Conservation (phyloP, 176 grass and related monocot species). For the Raddia guianensis region DNA sequence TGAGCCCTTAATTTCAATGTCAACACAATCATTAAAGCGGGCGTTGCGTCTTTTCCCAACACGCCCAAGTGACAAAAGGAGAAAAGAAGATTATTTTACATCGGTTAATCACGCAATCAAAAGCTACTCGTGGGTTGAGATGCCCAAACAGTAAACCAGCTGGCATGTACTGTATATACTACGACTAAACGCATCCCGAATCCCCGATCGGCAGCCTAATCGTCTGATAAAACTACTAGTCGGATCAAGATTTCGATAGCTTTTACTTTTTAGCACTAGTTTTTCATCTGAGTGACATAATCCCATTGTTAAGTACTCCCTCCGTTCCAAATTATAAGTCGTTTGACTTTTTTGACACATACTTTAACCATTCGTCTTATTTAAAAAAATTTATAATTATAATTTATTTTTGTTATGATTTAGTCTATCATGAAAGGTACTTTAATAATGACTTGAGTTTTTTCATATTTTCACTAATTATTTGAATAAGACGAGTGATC, state of each 20-base stretch:
- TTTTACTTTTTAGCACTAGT: too few relatives aligned
- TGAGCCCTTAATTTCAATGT: constrained; percentile 33
- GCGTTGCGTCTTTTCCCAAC: constrained; percentile 41
- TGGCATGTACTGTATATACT: background rate
- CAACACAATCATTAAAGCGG: constrained; percentile 50
- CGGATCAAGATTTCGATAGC: background rate
- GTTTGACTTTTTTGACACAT: too few relatives aligned
- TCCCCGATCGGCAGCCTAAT: background rate
- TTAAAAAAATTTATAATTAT: too few relatives aligned
- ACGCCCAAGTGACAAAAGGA: constrained; percentile 25
- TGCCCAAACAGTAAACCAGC: background rate
- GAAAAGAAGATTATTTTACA: background rate
- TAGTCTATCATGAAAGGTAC: too few relatives aligned
- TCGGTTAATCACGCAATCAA: background rate
- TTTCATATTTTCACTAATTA: too few relatives aligned
- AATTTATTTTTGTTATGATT: too few relatives aligned
- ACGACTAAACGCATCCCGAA: background rate
- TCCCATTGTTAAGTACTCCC: too few relatives aligned
- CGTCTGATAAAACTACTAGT: background rate
- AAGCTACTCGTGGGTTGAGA: background rate
- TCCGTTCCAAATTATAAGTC: too few relatives aligned
- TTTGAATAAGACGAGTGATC: too few relatives aligned
- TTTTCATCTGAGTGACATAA: too few relatives aligned
- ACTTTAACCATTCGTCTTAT: too few relatives aligned
- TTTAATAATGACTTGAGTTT: too few relatives aligned